Percentiles rank a stretch among this genome's conserved stretches.
phyloP scores from a whole-genome alignment of 2,329 filamentous ascomycete species.

The Microsporum ferrugineum region DNA sequence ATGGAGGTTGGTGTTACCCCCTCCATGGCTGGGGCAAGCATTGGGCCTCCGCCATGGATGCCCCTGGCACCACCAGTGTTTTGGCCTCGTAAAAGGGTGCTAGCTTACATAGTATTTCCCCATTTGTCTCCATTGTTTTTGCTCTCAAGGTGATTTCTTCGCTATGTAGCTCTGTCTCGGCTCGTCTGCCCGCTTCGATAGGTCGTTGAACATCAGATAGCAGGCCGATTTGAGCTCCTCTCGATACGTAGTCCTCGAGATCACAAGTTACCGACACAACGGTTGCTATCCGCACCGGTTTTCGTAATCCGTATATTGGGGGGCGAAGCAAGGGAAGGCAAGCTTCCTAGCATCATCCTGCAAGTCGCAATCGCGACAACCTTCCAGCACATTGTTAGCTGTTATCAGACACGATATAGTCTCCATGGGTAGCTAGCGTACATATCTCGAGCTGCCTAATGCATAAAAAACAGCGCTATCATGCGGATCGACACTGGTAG shows the following conservation, averaged over 20 bases:
- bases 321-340: no score
- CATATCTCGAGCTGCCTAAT: no score
- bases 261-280: neutral
- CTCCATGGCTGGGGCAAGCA: neutral
- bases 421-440: no score
- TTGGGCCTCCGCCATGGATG: neutral
- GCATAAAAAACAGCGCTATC: no score
- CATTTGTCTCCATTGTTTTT: no score
- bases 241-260: neutral
- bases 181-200: neutral
- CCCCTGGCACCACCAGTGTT: neutral
- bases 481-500: no score
- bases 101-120: neutral
- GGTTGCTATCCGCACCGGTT: neutral
- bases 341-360: no score
- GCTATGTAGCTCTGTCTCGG: no score
- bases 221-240: neutral
- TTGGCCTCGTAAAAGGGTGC: neutral
- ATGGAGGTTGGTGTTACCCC: neutral
- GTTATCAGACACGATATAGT: no score
- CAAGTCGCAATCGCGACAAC: neutral
- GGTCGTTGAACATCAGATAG: neutral
- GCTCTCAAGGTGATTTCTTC: no score
- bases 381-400: neutral
- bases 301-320: neutral